Conservation (phyloP, 192 early-diverging fungal species). For the Podochytrium sp. region DNA sequence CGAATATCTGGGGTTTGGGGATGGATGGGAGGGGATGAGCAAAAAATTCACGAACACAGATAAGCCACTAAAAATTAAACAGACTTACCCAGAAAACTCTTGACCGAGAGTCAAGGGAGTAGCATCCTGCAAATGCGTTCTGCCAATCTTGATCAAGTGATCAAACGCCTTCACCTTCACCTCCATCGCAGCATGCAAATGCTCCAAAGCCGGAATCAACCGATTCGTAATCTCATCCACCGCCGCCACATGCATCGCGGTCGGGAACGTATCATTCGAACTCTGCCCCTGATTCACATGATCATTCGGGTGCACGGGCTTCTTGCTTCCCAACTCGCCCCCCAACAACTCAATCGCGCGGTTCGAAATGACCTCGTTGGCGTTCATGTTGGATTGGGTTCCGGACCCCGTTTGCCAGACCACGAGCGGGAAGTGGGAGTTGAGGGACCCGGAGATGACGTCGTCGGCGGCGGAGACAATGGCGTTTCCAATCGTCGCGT, state of each 20-base stretch:
- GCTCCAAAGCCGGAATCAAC: constrained; percentile 84
- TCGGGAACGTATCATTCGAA: constrained; percentile 99
- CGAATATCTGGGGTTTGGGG: constrained; percentile 7
- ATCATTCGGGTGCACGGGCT: constrained; percentile 98
- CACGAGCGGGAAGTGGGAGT: constrained; percentile 97
- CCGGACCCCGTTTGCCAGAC: constrained; percentile 97
- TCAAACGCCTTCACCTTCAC: constrained; percentile 81
- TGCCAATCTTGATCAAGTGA: constrained; percentile 98
- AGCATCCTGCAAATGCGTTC: constrained; percentile 98
- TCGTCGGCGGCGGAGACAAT: constrained; percentile 66
- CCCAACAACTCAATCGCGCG: constrained; percentile 92
- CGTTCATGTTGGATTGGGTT: constrained; percentile 86
- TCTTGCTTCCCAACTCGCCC: constrained; percentile 90
- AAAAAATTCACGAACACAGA: not conserved
- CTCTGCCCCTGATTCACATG: constrained; percentile 99
- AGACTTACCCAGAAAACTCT: constrained; percentile 95
- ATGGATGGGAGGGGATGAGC: not conserved
- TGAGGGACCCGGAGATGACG: constrained; percentile 89
- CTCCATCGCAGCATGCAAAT: constrained; percentile 79
- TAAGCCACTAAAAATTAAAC: not conserved
- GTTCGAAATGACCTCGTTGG: constrained; percentile 91
- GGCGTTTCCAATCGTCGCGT: constrained; percentile 78
- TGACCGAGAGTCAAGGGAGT: constrained; percentile 97
- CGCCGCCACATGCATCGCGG: constrained; percentile 99
- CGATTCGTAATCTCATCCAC: constrained; percentile 71